phyloP scores from a whole-genome alignment of 164 flowering plant genomes.

The Vitis cinerea region DNA sequence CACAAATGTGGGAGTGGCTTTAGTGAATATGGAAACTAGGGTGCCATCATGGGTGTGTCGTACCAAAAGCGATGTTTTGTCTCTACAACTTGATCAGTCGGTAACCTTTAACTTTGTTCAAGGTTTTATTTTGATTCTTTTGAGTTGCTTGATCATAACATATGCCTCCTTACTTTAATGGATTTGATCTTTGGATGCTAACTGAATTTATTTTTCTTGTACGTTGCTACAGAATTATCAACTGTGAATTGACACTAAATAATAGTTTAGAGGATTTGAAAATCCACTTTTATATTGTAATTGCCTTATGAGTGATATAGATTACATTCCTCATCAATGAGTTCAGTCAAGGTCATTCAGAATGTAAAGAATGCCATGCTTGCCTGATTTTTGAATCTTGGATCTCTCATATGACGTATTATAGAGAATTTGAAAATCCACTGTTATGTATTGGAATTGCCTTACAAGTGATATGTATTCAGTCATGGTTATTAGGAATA shows the following conservation, averaged over 20 bases:
- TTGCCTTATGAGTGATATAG: neutral
- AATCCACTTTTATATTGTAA: neutral
- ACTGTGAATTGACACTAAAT: neutral
- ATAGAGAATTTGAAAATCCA: neutral
- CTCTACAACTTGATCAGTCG: constrained; percentile 68
- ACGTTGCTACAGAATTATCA: neutral
- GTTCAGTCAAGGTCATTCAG: neutral
- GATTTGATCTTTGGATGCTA: neutral
- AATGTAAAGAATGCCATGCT: neutral
- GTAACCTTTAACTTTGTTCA: constrained; percentile 37
- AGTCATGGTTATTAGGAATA: too few relatives aligned
- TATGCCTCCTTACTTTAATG: neutral
- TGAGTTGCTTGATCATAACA: neutral
- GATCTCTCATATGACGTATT: neutral
- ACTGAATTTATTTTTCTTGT: neutral
- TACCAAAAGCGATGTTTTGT: constrained; percentile 77
- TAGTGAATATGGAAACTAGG: constrained; percentile 70
- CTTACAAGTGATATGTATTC: too few relatives aligned
- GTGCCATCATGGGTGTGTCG: constrained; percentile 49
- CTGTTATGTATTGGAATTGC: too few relatives aligned
- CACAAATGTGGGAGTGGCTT: constrained; percentile 67
- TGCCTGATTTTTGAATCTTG: neutral
- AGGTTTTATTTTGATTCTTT: constrained; percentile 1
- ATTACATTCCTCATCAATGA: neutral
- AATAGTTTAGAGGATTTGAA: neutral